Evolutionary conservation across 768 basidiomycete genomes (phyloP), one percentile per base, ranked within the genome.

Genomic region (Cubamyces sp.): DNA sequence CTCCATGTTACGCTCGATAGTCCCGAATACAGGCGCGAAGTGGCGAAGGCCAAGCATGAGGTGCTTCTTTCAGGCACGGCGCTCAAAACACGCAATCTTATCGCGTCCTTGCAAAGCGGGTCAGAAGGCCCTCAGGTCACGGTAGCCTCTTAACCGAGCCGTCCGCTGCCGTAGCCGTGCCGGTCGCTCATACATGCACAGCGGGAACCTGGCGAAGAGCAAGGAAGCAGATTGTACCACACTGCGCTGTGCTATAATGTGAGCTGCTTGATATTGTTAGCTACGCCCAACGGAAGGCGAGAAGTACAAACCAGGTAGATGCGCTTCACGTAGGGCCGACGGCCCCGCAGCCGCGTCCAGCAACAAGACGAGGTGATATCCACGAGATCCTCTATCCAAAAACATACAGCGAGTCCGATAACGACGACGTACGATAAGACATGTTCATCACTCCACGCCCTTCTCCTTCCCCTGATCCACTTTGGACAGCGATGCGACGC

Each of bases 31-130:
- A 9, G 18, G 23, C 21, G 45, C 19, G 42, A 19, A 57, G 46
- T 50, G 53, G 54, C 46, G 26, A 34, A 54, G 34, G 37, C 47
- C 47, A 42, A 50, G 46, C 53, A 25, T 61, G 53, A 39, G 41
- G 60, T 61, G 60, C 60, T 61, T 61, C 60, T 30, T 12, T 46
- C 60, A 61, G 60, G 60, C 60, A 61, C 60, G 14, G 46, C 25
- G 60, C 60, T 34, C 46, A 21, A 40, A 54, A 48, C n/a, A 40
- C 60, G 60, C 60, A 30, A 61, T 61, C 46, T 54, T 61, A 53
- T 45, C 59, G 51, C 47, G 16, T 39, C 19, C 45, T 46, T 11
- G 19, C 45, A 46, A 34, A 34, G 34, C 34, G 1, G 34, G 34
- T 34, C 34, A 34, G n/a, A n/a, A n/a, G n/a, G n/a, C n/a, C n/a